Percentiles rank a stretch among this genome's conserved stretches.
Conservation (phyloP, 2,329 filamentous ascomycete species). For the Cladophialophora chaetospira region DNA sequence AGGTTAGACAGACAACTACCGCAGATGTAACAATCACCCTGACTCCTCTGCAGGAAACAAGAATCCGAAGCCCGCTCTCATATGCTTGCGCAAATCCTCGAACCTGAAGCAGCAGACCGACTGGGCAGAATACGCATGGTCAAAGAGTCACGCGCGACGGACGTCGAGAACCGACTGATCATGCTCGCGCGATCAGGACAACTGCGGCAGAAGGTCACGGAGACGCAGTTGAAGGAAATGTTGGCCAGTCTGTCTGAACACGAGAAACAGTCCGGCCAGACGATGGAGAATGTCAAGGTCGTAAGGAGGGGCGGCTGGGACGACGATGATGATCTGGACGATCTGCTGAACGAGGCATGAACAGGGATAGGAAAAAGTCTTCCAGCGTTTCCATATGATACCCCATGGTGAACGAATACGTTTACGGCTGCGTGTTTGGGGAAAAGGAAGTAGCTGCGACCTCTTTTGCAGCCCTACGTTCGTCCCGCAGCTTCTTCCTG, state of each 20-base stretch:
- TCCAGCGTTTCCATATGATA: constrained; percentile 24
- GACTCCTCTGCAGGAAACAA: constrained; percentile 37
- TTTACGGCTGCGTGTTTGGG: background rate
- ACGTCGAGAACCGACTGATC: constrained; percentile 91
- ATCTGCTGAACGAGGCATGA: constrained; percentile 31
- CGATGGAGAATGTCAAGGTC: constrained; percentile 80
- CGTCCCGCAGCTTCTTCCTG: constrained; percentile 68
- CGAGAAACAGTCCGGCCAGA: constrained; percentile 60
- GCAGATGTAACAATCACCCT: background rate
- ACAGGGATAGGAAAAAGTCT: background rate
- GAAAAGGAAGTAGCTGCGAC: constrained; percentile 19
- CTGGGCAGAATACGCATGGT: constrained; percentile 93
- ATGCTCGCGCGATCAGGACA: constrained; percentile 88
- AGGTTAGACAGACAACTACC: constrained; percentile 50
- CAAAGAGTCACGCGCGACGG: constrained; percentile 84
- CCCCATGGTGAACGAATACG: constrained; percentile 17
- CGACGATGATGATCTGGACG: constrained; percentile 69
- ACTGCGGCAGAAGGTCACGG: constrained; percentile 81
- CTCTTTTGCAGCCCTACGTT: constrained; percentile 65
- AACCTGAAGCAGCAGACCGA: constrained; percentile 89
- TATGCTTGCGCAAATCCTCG: constrained; percentile 89
- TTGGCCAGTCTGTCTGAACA: constrained; percentile 54
- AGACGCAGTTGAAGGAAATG: constrained; percentile 90
- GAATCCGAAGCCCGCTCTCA: constrained; percentile 71
- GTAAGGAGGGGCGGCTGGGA: constrained; percentile 83